Conservation (phyloP, 75 land plant genomes). For the Ceratopteris richardii region DNA sequence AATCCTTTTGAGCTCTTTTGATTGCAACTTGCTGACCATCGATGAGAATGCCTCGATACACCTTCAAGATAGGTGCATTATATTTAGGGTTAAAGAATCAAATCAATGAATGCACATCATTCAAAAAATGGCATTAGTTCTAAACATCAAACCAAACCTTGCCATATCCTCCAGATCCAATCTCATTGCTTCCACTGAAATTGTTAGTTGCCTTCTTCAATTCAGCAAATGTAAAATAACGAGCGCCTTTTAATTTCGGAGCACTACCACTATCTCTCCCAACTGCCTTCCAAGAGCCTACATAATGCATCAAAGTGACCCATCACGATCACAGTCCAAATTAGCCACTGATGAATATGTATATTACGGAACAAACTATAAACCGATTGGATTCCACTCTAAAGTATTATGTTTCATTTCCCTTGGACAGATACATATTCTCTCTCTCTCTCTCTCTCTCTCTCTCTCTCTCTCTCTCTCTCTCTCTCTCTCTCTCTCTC, state of each 20-base stretch:
- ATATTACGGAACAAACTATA: too few relatives aligned
- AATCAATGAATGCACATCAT: neutral
- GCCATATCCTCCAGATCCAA: slow-evolving; percentile 22
- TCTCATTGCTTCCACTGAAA: slow-evolving; percentile 14
- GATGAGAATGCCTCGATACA: slow-evolving; percentile 19
- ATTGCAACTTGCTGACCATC: slow-evolving; percentile 21
- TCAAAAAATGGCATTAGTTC: neutral
- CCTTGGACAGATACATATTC: too few relatives aligned
- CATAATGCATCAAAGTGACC: too few relatives aligned
- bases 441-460: too few relatives aligned
- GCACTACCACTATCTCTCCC: slow-evolving; percentile 7
- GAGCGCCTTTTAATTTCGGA: slow-evolving; percentile 22
- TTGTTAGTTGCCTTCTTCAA: slow-evolving; percentile 17
- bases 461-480: too few relatives aligned
- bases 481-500: too few relatives aligned
- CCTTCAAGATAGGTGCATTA: slow-evolving; percentile 8
- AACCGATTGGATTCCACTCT: too few relatives aligned
- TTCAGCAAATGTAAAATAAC: slow-evolving; percentile 15
- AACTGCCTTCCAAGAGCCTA: too few relatives aligned
- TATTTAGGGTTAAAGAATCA: neutral
- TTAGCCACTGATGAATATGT: too few relatives aligned
- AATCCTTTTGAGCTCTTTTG: slow-evolving; percentile 14
- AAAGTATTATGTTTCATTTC: too few relatives aligned
- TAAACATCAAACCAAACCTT: slow-evolving; percentile 3
- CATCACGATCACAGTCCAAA: too few relatives aligned